Conservation (phyloP, 2,329 filamentous ascomycete genomes). For the Sphaerulina vaccinii region DNA sequence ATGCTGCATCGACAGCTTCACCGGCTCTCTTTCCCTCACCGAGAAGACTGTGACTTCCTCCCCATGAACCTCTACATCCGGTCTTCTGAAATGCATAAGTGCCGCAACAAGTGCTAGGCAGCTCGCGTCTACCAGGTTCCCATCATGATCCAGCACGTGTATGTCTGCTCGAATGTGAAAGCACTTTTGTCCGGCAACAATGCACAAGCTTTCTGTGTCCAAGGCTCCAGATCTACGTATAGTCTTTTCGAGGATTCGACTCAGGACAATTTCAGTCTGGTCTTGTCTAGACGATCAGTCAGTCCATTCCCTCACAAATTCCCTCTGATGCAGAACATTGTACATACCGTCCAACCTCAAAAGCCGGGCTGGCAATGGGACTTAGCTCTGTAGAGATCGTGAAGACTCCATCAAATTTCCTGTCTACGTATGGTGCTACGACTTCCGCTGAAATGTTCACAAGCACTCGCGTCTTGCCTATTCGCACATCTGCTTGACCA, state of each 20-base stretch:
- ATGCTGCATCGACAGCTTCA: conserved; percentile 86
- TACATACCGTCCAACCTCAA: conserved; percentile 72
- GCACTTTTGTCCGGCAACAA: conserved; percentile 84
- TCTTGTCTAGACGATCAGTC: conserved; percentile 57
- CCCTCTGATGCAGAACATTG: conserved; percentile 29
- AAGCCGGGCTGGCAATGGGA: conserved; percentile 86
- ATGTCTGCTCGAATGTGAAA: conserved; percentile 90
- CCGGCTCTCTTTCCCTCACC: conserved; percentile 80
- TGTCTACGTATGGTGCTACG: conserved; percentile 77
- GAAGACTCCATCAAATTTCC: conserved; percentile 94
- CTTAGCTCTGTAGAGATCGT: conserved; percentile 87
- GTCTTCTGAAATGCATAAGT: conserved; percentile 85
- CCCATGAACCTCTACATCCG: conserved; percentile 82
- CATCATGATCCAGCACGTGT: conserved; percentile 87
- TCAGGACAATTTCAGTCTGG: conserved; percentile 72
- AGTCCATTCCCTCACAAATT: conserved; percentile 48
- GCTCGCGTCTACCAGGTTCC: conserved; percentile 80
- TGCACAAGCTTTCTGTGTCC: conserved; percentile 92
- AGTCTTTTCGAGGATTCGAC: conserved; percentile 88
- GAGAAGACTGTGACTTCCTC: conserved; percentile 83
- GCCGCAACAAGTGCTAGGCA: conserved; percentile 87
- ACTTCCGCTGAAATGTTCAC: conserved; percentile 87
- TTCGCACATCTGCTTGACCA: conserved; percentile 79
- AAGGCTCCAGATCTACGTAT: conserved; percentile 87
- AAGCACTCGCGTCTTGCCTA: conserved; percentile 89